Percentiles rank a stretch among this genome's conserved stretches.
Evolutionary conservation across 2,329 filamentous ascomycete genomes (phyloP).

Genomic region (Westerdykella aurantiaca): DNA sequence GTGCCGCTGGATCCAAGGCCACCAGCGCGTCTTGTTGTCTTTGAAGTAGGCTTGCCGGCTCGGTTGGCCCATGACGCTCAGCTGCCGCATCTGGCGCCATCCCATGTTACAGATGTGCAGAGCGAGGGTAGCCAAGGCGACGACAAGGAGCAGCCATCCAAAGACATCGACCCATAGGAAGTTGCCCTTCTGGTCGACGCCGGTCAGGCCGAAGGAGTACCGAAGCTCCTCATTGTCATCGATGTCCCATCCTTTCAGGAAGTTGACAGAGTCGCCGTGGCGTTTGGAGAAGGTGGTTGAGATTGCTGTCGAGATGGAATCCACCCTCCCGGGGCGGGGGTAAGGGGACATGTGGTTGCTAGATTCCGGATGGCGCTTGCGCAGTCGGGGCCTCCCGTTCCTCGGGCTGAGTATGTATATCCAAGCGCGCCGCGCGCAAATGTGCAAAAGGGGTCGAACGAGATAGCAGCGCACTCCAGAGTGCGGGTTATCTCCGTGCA

Average conservation of each 20-base stretch:
- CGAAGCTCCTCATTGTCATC: conserved; percentile 26
- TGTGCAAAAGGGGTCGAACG: too few relatives aligned
- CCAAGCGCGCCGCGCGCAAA: too few relatives aligned
- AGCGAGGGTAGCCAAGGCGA: conserved; percentile 35
- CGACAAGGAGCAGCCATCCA: conserved; percentile 31
- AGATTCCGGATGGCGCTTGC: neutral
- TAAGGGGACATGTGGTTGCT: conserved; percentile 20
- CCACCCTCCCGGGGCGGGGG: conserved; percentile 20
- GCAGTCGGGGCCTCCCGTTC: neutral
- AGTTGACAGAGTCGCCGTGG: conserved; percentile 4
- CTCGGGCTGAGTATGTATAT: too few relatives aligned
- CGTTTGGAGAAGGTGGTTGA: conserved; percentile 9
- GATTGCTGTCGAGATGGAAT: conserved; percentile 5
- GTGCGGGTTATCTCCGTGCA: too few relatives aligned
- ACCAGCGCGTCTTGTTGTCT: conserved; percentile 40
- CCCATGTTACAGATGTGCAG: conserved; percentile 41
- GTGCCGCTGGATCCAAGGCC: conserved; percentile 59
- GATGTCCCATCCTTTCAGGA: conserved; percentile 28
- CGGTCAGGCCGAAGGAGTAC: conserved; percentile 42
- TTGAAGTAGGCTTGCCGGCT: conserved; percentile 43
- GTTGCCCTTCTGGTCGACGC: conserved; percentile 46
- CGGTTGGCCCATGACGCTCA: conserved; percentile 41
- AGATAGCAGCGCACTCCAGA: too few relatives aligned
- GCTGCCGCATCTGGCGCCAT: conserved; percentile 42
- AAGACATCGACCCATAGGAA: conserved; percentile 44